Evolutionary conservation across 148 eudicot genomes (phyloP).

Genomic region (Pharnaceum exiguum): DNA sequence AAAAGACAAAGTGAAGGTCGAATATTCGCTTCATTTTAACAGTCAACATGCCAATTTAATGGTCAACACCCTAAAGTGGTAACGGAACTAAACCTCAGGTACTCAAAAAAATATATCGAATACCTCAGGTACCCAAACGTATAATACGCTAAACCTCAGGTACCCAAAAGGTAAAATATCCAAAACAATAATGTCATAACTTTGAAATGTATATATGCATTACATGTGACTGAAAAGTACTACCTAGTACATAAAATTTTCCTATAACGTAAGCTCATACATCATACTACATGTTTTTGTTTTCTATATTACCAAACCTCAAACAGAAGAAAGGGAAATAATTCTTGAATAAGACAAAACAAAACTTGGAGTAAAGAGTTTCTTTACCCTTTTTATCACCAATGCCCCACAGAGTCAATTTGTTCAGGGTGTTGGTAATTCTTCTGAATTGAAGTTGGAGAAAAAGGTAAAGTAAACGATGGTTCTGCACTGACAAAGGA

Average conservation of each 20-base stretch:
- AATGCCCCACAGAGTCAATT: conserved; percentile 32
- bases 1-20: too few relatives aligned
- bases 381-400: conserved; percentile 9
- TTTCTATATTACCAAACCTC: not conserved
- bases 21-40: too few relatives aligned
- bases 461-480: conserved; percentile 39
- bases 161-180: too few relatives aligned
- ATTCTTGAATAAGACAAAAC: not conserved
- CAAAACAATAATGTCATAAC: not conserved
- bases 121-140: too few relatives aligned
- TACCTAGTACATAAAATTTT: not conserved
- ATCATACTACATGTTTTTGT: conserved; percentile 4
- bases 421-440: conserved; percentile 31
- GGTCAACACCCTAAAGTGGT: too few relatives aligned
- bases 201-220: conserved; percentile 10
- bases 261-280: not conserved
- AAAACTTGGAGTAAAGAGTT: not conserved
- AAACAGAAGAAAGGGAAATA: not conserved
- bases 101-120: too few relatives aligned
- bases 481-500: conserved; percentile 31
- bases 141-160: too few relatives aligned
- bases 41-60: too few relatives aligned
- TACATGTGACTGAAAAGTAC: not conserved
- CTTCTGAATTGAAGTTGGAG: conserved; percentile 30
- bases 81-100: too few relatives aligned